Evolutionary conservation across 1,284 basidiomycete genomes (phyloP), one percentile per base, ranked within the genome.

Genomic region (Ceratobasidium theobromae): DNA sequence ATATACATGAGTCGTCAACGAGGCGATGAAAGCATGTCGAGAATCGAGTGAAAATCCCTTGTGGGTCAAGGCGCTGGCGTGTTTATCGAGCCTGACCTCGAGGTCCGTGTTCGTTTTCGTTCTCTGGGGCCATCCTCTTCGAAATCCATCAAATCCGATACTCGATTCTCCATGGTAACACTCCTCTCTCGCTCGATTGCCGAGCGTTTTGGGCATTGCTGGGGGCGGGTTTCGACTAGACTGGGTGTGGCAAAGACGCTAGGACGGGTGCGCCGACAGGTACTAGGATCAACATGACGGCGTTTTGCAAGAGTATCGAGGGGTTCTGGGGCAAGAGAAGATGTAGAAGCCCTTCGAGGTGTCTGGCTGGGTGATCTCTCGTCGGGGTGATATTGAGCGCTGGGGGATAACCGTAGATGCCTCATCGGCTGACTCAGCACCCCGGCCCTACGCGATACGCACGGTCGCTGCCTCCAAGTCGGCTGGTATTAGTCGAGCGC

Each of bases 61-160:
- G n/a, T n/a, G n/a, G n/a, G n/a, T n/a, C n/a, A n/a, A n/a, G 45
- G 27, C 4, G 45, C 32, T 12, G 57, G 32, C 11, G 48, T 9
- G 21, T 45, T 45, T 9, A 35, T 27, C 9, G 57, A 33, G 57
- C 38, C 43, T 16, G 32, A 14, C 16, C 33, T 25, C 33, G 48
- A 51, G 6, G 27, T 64, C 16, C 60, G 16, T 8, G 60, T 40
- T 1, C 77, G 75, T 69, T 78, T 78, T 67, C 77, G 73, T 66
- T 78, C 77, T 43, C 77, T 73, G 16, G 23, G 48, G 16, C 76
- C 76, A 16, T 77, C 77, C 65, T 78, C 77, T 45, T 78, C 77
- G 14, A 77, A 73, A 27, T 78, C 77, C 77, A 78, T 79, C 65
- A 72, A 74, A 8, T 77, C 76, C 21, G 58, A 51, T n/a, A 28